Evolutionary conservation across 345 rosid species (phyloP).

Genomic region (Lepidium aucheri): DNA sequence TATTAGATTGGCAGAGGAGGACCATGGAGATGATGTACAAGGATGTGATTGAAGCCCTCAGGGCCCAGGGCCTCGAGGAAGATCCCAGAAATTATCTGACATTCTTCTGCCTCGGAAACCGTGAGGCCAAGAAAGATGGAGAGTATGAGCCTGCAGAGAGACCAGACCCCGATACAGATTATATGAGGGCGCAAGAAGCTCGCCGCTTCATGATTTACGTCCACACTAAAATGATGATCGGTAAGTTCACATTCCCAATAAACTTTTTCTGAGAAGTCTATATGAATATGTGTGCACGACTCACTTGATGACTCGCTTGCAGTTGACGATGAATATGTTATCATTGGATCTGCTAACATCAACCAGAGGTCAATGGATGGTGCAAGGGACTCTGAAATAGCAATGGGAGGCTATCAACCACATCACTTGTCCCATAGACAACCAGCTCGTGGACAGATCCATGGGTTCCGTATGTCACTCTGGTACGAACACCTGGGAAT

Average conservation of each 20-base stretch:
- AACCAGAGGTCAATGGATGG: conserved; percentile 99
- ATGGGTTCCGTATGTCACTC: conserved; percentile 89
- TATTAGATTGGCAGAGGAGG: conserved; percentile 94
- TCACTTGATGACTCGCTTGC: conserved; percentile 15
- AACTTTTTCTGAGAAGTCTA: neutral
- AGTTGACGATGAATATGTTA: conserved; percentile 97
- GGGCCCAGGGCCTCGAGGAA: conserved; percentile 57
- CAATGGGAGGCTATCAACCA: conserved; percentile 98
- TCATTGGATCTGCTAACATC: conserved; percentile 95
- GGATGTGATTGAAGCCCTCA: conserved; percentile 67
- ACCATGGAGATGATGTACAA: conserved; percentile 98
- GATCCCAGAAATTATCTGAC: conserved; percentile 93
- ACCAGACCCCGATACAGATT: conserved; percentile 50
- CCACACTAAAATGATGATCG: conserved; percentile 97
- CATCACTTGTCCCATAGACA: conserved; percentile 68
- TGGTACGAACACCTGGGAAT: conserved; percentile 98
- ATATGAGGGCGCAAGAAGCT: conserved; percentile 65
- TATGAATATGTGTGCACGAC: neutral
- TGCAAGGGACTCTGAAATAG: conserved; percentile 95
- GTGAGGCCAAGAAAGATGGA: conserved; percentile 83
- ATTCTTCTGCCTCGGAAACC: conserved; percentile 91
- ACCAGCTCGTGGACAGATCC: conserved; percentile 92
- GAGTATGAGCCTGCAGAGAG: conserved; percentile 83
- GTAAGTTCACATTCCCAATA: conserved; percentile 30
- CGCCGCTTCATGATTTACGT: conserved; percentile 95